These are phyloP conservation scores for Phaeolepiota aurea DNA, from an alignment of 768 basidiomycete species.

Conservation along the genomic window DNA sequence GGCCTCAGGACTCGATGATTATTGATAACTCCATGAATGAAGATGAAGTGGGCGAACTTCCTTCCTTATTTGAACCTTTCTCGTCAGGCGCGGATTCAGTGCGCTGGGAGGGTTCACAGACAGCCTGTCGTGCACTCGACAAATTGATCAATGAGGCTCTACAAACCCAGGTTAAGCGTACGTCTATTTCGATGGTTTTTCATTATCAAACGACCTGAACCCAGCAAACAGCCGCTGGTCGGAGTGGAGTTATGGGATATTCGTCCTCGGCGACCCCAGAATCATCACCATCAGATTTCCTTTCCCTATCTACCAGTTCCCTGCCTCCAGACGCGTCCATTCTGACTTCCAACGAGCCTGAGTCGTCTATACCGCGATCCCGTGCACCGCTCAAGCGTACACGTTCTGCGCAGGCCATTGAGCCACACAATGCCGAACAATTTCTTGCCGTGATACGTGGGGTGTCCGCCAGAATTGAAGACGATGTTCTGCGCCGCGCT, in stretches of 20 bases:
- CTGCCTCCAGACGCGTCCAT: neutral
- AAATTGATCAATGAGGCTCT: conserved; percentile 13
- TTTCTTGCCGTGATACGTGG: neutral
- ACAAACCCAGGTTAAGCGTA: neutral
- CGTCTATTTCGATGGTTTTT: too few species aligned
- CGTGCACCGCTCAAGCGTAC: neutral
- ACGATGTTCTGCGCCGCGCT: too few species aligned
- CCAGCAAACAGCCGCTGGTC: neutral
- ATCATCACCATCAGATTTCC: neutral
- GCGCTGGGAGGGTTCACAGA: conserved; percentile 24
- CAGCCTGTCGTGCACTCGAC: conserved; percentile 17
- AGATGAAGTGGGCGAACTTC: too few species aligned
- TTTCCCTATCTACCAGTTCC: too few species aligned
- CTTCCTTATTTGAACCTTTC: neutral
- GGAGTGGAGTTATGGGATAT: neutral
- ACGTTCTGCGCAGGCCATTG: neutral
- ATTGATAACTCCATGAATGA: too few species aligned
- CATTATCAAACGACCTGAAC: too few species aligned
- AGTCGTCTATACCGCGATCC: too few species aligned
- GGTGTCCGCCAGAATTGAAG: too few species aligned
- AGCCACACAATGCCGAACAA: conserved; percentile 1
- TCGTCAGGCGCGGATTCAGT: conserved; percentile 15
- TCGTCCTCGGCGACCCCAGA: neutral
- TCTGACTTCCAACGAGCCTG: neutral
- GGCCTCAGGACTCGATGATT: too few species aligned